Conservation (phyloP, 306 rosid species). For the Hippophae tibetana region DNA sequence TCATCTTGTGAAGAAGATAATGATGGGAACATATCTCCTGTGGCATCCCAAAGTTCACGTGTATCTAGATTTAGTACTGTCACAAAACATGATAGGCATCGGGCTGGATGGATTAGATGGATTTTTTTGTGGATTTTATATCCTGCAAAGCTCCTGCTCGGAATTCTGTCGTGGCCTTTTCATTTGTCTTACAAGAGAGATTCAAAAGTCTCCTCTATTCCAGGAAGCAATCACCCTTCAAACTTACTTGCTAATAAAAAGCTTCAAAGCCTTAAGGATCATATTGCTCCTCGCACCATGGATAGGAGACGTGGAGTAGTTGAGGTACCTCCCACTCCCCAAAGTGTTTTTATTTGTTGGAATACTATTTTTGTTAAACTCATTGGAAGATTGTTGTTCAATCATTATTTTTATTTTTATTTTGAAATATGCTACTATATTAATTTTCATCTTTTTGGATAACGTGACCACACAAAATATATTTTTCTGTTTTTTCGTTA, state of each 20-base stretch:
- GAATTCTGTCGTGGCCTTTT: slow-evolving; percentile 39
- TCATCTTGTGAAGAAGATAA: slow-evolving; percentile 61
- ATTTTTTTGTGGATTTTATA: slow-evolving; percentile 48
- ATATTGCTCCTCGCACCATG: slow-evolving; percentile 62
- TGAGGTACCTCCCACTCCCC: slow-evolving; percentile 43
- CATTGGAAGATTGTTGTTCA: neutral
- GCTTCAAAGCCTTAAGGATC: slow-evolving; percentile 53
- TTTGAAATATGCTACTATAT: slow-evolving; percentile 4
- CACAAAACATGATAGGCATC: slow-evolving; percentile 26
- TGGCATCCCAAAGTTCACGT: slow-evolving; percentile 55
- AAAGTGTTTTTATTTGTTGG: neutral
- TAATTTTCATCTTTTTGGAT: no score
- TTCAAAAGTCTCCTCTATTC: slow-evolving; percentile 17
- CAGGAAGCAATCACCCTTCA: slow-evolving; percentile 24
- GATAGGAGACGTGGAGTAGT: slow-evolving; percentile 89
- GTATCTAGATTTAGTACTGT: slow-evolving; percentile 35
- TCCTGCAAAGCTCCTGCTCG: slow-evolving; percentile 44
- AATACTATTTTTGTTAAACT: neutral
- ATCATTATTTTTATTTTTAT: slow-evolving; percentile 3
- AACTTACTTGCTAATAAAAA: slow-evolving; percentile 32
- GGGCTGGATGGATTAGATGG: slow-evolving; percentile 39
- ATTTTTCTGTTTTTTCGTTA: no score
- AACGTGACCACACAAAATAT: no score
- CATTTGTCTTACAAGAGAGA: slow-evolving; percentile 19
- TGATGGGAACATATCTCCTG: slow-evolving; percentile 35